These are phyloP conservation scores for Calonectria multiphialidica DNA, from an alignment of 2,329 filamentous ascomycete species.

Conservation along the genomic window DNA sequence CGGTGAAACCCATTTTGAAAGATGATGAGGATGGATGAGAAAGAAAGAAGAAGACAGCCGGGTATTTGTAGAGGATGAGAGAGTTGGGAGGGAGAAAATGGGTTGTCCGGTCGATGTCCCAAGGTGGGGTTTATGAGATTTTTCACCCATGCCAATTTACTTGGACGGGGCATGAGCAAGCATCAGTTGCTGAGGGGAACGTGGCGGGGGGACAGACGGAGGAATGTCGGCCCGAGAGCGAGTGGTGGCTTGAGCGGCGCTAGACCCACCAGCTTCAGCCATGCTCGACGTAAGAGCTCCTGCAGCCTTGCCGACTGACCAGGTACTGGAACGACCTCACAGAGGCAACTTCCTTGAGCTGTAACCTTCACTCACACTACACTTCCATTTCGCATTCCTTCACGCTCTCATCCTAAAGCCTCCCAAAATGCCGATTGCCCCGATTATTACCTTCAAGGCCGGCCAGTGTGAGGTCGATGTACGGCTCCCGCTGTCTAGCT, in stretches of 20 bases:
- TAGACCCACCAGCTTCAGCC: neutral
- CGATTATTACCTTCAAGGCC: constrained; percentile 96
- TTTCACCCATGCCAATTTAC: constrained; percentile 48
- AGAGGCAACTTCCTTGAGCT: constrained; percentile 24
- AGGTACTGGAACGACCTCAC: constrained; percentile 12
- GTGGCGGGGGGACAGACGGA: constrained; percentile 33
- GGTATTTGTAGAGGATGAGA: constrained; percentile 46
- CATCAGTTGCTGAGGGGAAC: constrained; percentile 35
- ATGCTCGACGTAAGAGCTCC: constrained; percentile 55
- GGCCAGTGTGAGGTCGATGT: constrained; percentile 90
- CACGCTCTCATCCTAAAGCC: constrained; percentile 3
- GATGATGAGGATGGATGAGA: constrained; percentile 41
- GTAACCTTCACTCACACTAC: constrained; percentile 21
- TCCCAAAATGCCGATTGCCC: constrained; percentile 79
- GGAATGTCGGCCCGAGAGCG: constrained; percentile 31
- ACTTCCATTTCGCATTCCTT: constrained; percentile 21
- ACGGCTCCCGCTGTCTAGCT: constrained; percentile 48
- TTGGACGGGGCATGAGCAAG: constrained; percentile 37
- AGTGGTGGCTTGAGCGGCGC: constrained; percentile 14
- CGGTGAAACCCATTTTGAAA: constrained; percentile 76
- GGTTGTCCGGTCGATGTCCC: constrained; percentile 52
- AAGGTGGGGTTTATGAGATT: constrained; percentile 58
- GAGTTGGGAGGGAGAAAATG: constrained; percentile 47
- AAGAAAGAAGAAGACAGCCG: constrained; percentile 37
- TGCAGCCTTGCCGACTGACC: constrained; percentile 47